Evolutionary conservation across 148 eudicot species (phyloP), one percentile per base, ranked within the genome.

Genomic region (Cornus florida): DNA sequence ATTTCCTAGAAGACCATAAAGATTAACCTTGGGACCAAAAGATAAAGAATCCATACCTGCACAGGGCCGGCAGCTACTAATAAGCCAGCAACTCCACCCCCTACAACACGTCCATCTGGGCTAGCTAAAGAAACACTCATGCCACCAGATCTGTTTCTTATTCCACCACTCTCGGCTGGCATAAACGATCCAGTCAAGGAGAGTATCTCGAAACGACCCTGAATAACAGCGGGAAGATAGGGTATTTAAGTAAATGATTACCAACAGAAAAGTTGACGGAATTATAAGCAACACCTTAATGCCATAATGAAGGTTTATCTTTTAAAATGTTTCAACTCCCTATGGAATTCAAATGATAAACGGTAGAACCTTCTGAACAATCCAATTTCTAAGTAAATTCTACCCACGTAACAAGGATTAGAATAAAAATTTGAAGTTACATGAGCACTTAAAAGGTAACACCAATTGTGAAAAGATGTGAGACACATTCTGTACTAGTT

Each of bases 141-240:
- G 6, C 99, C 99, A 31, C 99, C 99, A 33, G 99, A 82, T 79
- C 97, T 82, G 80, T 92, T 97, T 76, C 90, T 89, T 23, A 94
- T 89, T 60, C 99, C 99, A 38, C 99, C 97, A 60, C 79, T 90
- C 84, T 94, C 99, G 13, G 97, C 84, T 39, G 94, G 99, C 92
- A 88, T 94, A 83, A 97, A 94, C 16, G 98, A 97, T 20, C 99
- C 99, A n/a, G 92, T 86, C 77, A 97, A 88, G 11, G 98, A 92
- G 23, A 97, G 92, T 87, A 97, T 91, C 89, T 97, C 99, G 82
- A 94, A 97, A 38, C 97, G 94, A 33, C 99, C 99, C 98, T 96
- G 88, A 24, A 38, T 31, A 76, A 20, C 3, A 64, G 22, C 31
- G 57, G 73, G 13, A 24, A 16, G 59, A 78, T 31, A 39, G 19